Evolutionary conservation across 768 basidiomycete genomes (phyloP), one percentile per base, ranked within the genome.

Genomic region (Mrakia gelida): DNA sequence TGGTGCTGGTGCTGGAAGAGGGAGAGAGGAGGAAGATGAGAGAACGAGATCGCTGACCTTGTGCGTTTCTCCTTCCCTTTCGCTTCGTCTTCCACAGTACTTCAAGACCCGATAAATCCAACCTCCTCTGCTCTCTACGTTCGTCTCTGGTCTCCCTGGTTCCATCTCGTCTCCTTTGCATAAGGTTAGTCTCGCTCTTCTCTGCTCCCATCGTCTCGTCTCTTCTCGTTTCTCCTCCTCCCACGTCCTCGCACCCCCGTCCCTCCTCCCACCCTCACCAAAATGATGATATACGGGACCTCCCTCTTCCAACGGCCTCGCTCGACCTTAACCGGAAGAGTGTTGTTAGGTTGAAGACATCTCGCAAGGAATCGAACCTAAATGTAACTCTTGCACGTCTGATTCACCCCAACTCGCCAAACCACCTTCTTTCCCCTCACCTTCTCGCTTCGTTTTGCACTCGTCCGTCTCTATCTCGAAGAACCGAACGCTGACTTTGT

Each of bases 51-150:
- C 49, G 49, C 49, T 52, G 49, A 52, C 49, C 45, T 38, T 38
- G 3, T 45, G 45, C 9, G 11, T 10, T 45, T 10, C 2, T 45
- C 45, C 45, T 45, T 49, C 45, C 15, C 45, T 21, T 52, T 52
- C 7, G 49, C 71, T 23, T 72, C 10, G 26, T 28, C 18, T 38
- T 23, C 41, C 11, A 38, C 59, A 59, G 59, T 77, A 78, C 77
- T 78, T 78, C 77, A 78, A 78, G 77, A 74, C 77, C 54, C 71
- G 77, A 78, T 78, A 78, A 78, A 67, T 52, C 54, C 34, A 70
- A 41, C 34, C 34, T n/a, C 34, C 34, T 15, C 59, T 28, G 23
- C 59, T 59, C 26, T 23, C 59, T 59, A 59, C n/a, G 26, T 28
- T 59, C 59, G 59, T 28, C 59, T 28, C n/a, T 59, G 26, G n/a